phyloP scores from a whole-genome alignment of 208 protist genomes.

The Vickermania spadyakhi region DNA sequence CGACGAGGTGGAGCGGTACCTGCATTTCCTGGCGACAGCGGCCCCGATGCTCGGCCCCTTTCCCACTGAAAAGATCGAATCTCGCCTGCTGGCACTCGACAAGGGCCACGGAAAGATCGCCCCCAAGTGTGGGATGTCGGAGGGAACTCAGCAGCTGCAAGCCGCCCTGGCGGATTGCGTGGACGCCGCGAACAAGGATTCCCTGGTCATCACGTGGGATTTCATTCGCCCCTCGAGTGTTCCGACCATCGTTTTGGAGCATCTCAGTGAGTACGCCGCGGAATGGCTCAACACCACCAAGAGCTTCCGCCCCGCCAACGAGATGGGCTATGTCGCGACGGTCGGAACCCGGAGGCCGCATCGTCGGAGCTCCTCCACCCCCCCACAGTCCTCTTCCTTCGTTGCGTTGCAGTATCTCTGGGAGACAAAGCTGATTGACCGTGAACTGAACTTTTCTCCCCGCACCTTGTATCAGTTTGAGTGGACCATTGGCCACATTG shows the following conservation, averaged over 20 bases:
- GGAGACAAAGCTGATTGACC: neutral
- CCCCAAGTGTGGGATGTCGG: neutral
- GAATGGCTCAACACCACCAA: neutral
- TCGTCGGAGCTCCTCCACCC: neutral
- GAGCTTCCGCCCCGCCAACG: neutral
- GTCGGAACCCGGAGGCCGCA: neutral
- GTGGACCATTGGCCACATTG: neutral
- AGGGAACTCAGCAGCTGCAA: constrained; percentile 12
- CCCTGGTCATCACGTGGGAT: constrained; percentile 46
- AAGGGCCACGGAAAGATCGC: neutral
- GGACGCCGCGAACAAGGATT: constrained; percentile 12
- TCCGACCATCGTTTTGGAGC: constrained; percentile 5
- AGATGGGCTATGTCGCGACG: neutral
- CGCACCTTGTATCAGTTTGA: neutral
- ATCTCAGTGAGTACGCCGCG: constrained; percentile 6
- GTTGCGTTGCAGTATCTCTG: neutral
- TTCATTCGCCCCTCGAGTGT: constrained; percentile 20
- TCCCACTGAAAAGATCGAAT: neutral
- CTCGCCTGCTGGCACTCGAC: neutral
- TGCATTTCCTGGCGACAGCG: neutral
- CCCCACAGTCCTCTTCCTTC: neutral
- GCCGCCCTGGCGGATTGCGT: constrained; percentile 7
- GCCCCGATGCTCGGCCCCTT: neutral
- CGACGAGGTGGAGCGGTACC: neutral
- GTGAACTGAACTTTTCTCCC: neutral